Base-by-base conservation (phyloP, 148 eudicot genomes). In the Rhododendron mucronatum region DNA sequence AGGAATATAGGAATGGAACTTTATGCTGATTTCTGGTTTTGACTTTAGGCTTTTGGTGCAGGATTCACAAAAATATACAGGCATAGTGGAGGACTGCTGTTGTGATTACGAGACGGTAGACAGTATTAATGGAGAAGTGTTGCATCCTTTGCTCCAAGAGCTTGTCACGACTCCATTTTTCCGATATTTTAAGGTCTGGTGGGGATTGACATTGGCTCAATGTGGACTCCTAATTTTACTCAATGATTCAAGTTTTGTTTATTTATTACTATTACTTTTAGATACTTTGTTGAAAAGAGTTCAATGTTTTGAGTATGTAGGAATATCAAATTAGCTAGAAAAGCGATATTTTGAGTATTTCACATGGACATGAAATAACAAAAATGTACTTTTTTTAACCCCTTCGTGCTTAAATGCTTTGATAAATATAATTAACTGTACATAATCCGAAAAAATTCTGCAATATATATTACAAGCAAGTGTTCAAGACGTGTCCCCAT, bases 81-180 rank as follows among this genome's bases (percentile, higher is more conserved):
- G 98, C 81, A 91, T 97, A 87, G 95, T 95, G 83, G 99, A 97
- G 88, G 99, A 94, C 84, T 97, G 99, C 86, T 93, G 98, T 88
- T 95, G 98, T 92, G 98, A 93, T 89, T 97, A 97, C 85, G 98
- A 94, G 86, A 97, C 98, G 1, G 98, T 95, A 44, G 95, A 93
- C 85, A 88, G 85, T 82, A 88, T 97, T 85, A 95, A 97, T 87
- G 89, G 85, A 39, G 95, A 93, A 86, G 99, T 93, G 59, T 88
- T 97, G 84, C 86, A 97, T 88, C 99, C 99, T 87, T 89, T 94
- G 90, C 95, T 97, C 45, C 98, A 95, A 93, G 93, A 93, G 84
- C 96, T 95, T 82, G 98, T 95, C n/a, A 89, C 90, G 21, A 97
- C 95, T 80, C 98, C 99, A 48, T 97, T 97, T 88, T 97, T 94